A percentile compares a stretch with the other conserved stretches of the same genome.
phyloP scores from a whole-genome alignment of 805 yeast species.

The Metschnikowia orientalis region DNA sequence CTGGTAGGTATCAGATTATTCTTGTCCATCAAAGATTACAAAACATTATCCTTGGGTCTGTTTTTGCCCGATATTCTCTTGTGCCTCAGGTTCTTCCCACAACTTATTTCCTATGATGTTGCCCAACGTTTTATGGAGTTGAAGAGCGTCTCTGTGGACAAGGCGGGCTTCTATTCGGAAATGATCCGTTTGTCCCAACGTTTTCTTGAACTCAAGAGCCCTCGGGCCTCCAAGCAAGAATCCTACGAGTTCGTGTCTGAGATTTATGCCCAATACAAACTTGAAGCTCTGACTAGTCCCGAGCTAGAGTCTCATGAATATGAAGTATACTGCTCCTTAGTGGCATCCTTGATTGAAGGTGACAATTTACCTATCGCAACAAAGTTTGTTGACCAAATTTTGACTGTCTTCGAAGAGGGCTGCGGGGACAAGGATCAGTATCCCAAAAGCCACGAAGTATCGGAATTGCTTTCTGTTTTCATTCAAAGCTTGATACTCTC shows the following conservation, averaged over 20 bases:
- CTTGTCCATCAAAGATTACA: conserved; percentile 40
- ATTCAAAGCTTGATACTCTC: conserved; percentile 32
- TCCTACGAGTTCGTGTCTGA: conserved; percentile 26
- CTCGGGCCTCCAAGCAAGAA: conserved; percentile 16
- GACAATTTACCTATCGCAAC: conserved; percentile 50
- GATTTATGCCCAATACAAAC: conserved; percentile 32
- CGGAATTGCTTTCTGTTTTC: conserved; percentile 42
- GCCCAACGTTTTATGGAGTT: conserved; percentile 23
- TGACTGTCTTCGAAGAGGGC: conserved; percentile 40
- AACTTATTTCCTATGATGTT: conserved; percentile 21
- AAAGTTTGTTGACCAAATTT: conserved; percentile 51
- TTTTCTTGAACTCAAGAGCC: conserved; percentile 18
- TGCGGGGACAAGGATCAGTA: conserved; percentile 11
- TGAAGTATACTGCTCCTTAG: conserved; percentile 46
- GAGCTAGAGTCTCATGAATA: conserved; percentile 35
- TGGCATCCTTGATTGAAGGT: conserved; percentile 50
- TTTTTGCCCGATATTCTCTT: conserved; percentile 36
- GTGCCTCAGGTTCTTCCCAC: conserved; percentile 26
- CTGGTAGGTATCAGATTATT: conserved; percentile 43
- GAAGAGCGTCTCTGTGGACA: conserved; percentile 21
- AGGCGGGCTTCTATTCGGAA: conserved; percentile 33
- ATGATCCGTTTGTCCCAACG: conserved; percentile 30
- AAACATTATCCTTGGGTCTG: conserved; percentile 27
- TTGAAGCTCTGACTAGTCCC: background rate
- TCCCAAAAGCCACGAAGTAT: conserved; percentile 22